Conservation (phyloP, 2,329 filamentous ascomycete species). For the Aspergillus alliaceus region DNA sequence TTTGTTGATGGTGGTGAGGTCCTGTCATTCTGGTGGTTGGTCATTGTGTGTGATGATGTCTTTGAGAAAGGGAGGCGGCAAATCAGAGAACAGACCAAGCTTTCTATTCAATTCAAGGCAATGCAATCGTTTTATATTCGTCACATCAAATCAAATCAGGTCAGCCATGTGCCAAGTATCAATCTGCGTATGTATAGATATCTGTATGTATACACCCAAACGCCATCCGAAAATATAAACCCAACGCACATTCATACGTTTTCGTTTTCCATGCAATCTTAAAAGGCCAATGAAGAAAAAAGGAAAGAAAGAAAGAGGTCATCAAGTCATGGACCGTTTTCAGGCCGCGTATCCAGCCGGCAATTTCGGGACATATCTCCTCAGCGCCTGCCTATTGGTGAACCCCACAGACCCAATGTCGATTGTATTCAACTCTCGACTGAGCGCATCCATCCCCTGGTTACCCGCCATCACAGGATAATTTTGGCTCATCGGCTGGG, state of each 20-base stretch:
- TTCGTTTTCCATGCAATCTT: constrained; percentile 8
- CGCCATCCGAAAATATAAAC: constrained; percentile 1
- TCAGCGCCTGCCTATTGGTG: constrained; percentile 28
- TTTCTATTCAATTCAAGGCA: not conserved
- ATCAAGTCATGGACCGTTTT: constrained; percentile 2
- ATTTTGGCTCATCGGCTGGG: constrained; percentile 27
- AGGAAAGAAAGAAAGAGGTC: not conserved
- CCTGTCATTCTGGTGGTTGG: not conserved
- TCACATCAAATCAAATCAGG: not conserved
- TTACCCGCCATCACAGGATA: constrained; percentile 30
- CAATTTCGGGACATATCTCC: constrained; percentile 32
- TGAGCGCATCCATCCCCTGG: constrained; percentile 50
- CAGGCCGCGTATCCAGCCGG: constrained; percentile 31
- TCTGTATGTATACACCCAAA: not conserved
- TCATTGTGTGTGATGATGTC: not conserved
- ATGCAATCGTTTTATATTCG: not conserved
- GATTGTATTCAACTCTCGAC: constrained; percentile 56
- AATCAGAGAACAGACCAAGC: constrained; percentile 4
- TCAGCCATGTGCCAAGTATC: constrained; percentile 4
- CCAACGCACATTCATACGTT: constrained; percentile 6
- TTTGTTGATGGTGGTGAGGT: not conserved
- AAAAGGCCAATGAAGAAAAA: not conserved
- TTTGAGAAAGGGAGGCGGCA: no score
- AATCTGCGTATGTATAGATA: not conserved
- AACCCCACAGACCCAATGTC: constrained; percentile 45